Conservation (phyloP, 345 rosid genomes). For the Noccaea bulbosa region DNA sequence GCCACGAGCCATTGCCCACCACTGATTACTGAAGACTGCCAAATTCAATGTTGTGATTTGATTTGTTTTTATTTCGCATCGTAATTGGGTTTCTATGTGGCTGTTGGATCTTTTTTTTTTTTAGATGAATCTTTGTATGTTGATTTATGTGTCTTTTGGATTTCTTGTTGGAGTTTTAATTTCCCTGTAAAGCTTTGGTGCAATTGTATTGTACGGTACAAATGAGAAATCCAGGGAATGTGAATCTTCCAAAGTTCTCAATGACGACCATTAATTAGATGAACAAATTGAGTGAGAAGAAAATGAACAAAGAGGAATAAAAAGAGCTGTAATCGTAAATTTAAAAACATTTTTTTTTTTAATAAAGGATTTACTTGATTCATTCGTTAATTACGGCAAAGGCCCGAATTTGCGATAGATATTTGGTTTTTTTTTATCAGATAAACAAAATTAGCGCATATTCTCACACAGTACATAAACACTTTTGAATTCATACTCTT, state of each 20-base stretch:
- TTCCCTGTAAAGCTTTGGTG: slow-evolving; percentile 25
- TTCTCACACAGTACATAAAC: too few relatives aligned
- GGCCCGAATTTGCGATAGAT: too few relatives aligned
- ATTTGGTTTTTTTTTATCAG: too few relatives aligned
- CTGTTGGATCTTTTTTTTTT: slow-evolving; percentile 35
- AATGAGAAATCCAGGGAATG: slow-evolving; percentile 32
- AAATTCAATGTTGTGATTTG: slow-evolving; percentile 28
- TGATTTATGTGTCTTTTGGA: slow-evolving; percentile 35
- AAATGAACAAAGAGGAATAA: too few relatives aligned
- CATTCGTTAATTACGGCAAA: too few relatives aligned
- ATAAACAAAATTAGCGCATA: too few relatives aligned
- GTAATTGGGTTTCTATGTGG: slow-evolving; percentile 33
- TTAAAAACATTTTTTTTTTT: too few relatives aligned
- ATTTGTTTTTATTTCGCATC: slow-evolving; percentile 14
- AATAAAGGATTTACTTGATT: too few relatives aligned
- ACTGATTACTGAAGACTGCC: slow-evolving; percentile 60
- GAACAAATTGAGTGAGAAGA: too few relatives aligned
- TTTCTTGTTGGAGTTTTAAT: slow-evolving; percentile 35
- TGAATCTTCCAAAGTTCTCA: background rate
- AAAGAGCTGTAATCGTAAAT: too few relatives aligned
- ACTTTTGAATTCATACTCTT: too few relatives aligned
- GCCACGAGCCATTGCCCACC: slow-evolving; percentile 71
- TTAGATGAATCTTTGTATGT: slow-evolving; percentile 29
- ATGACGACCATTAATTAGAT: too few relatives aligned
- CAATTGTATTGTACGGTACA: slow-evolving; percentile 11